A percentile compares a stretch with the other conserved stretches of the same genome.
Conservation (phyloP, 116 monocot genomes). For the Posidonia oceanica region DNA sequence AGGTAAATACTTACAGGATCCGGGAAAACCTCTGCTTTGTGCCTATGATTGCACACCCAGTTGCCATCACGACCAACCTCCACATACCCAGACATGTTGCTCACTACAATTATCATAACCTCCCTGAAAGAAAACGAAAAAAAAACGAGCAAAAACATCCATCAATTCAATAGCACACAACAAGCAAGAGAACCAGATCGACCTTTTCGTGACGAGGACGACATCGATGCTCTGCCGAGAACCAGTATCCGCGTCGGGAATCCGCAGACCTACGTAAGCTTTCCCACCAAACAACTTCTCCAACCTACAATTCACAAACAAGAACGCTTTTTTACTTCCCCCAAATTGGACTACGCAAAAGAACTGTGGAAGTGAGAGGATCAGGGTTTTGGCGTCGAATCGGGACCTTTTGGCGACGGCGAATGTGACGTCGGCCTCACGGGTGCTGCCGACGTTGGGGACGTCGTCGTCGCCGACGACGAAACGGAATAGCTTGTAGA, state of each 20-base stretch:
- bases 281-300: constrained; percentile 74
- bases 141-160: neutral
- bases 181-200: neutral
- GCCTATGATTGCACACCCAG: constrained; percentile 47
- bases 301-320: constrained; percentile 25
- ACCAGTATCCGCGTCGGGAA: constrained; percentile 72
- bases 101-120: constrained; percentile 66
- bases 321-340: neutral
- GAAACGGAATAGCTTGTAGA: constrained; percentile 47
- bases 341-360: neutral
- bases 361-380: neutral
- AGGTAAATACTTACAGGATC: constrained; percentile 47
- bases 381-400: neutral
- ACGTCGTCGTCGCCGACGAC: constrained; percentile 24
- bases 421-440: constrained; percentile 42
- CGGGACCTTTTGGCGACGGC: constrained; percentile 55
- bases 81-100: constrained; percentile 53
- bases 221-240: constrained; percentile 62
- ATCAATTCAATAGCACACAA: neutral
- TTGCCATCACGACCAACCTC: constrained; percentile 46
- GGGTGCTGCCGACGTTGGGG: constrained; percentile 30
- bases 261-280: constrained; percentile 81
- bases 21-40: constrained; percentile 24
- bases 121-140: constrained; percentile 32
- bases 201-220: constrained; percentile 69